These are phyloP conservation scores for Penicillium sp. DNA, from an alignment of 2,329 filamentous ascomycete species.

Conservation along the genomic window DNA sequence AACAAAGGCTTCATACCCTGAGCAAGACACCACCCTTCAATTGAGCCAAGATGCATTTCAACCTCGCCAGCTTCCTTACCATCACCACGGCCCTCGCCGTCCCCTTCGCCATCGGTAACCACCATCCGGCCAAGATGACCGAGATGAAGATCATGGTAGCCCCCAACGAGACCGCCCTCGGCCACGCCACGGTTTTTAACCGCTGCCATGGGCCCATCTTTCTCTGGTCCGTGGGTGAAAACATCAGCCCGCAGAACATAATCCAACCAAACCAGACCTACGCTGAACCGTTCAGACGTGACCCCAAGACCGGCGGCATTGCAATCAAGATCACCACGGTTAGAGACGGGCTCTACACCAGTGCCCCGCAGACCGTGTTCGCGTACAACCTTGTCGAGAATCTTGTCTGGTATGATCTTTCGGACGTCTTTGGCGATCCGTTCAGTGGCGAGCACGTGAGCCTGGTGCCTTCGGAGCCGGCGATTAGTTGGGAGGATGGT, in stretches of 20 bases:
- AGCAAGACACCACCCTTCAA: neutral
- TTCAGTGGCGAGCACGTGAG: conserved; percentile 38
- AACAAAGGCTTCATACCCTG: neutral
- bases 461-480: conserved; percentile 28
- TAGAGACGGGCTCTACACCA: conserved; percentile 39
- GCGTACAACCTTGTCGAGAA: conserved; percentile 44
- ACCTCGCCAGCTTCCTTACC: conserved; percentile 12
- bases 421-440: conserved; percentile 51
- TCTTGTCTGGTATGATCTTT: conserved; percentile 49
- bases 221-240: conserved; percentile 44
- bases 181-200: conserved; percentile 42
- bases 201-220: conserved; percentile 40
- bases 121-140: neutral
- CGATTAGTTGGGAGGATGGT: conserved; percentile 39
- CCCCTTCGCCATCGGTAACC: neutral
- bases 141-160: neutral
- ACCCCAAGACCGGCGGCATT: conserved; percentile 44
- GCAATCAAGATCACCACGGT: conserved; percentile 48
- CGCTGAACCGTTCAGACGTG: conserved; percentile 41
- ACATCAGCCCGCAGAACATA: conserved; percentile 27
- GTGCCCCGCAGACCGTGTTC: conserved; percentile 46
- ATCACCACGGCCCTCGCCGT: conserved; percentile 9
- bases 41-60: conserved; percentile 14
- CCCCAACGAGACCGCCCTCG: conserved; percentile 24
- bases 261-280: conserved; percentile 34